Evolutionary conservation across 371 early-diverging fungal genomes (phyloP), one percentile per base, ranked within the genome.

Genomic region (Rhizopus arrhizus): DNA sequence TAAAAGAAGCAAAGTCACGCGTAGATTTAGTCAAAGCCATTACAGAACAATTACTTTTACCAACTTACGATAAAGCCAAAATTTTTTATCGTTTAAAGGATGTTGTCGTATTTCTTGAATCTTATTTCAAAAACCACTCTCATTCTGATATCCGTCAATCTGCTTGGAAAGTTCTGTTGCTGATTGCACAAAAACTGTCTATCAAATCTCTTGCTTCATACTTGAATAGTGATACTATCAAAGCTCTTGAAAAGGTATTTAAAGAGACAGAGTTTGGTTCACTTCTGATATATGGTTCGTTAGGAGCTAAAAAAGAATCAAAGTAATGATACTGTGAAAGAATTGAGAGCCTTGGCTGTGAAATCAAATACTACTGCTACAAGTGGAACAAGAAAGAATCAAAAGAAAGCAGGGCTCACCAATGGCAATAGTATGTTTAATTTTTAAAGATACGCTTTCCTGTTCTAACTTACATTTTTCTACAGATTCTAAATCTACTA

Each of bases 101-200:
- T n/a, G 69, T 85, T 32, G 85, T 89, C 71, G 73, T 61, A 29
- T 86, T 88, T 53, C 75, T 80, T 10, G 68, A 73, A 13, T 80
- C 85, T 0, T 85, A 84, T 49, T 64, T 87, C 32, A 81, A 82
- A 11, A 56, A 61, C 28, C 82, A 90, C 65, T 74, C 78, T 47
- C 89, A 83, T 56, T 69, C 65, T 7, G 90, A 90, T 50, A 85
- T 89, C 8, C 87, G 88, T 3, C 81, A 88, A 41, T 76, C 84
- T 2, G 81, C 88, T 5, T 75, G 79, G 28, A 74, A 74, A 34
- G 70, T 90, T 2, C 71, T 66, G n/a, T 38, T 54, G 4, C 1
- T 48, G 1, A 54, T 61, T n/a, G 53, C 57, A 48, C 53, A 66
- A 15, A 16, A 40, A 16, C 38, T 15, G 11, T 41, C 46, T 32